These are phyloP conservation scores for Ceratobasidium sp. DNA, from an alignment of 1,284 basidiomycete species.

Conservation along the genomic window DNA sequence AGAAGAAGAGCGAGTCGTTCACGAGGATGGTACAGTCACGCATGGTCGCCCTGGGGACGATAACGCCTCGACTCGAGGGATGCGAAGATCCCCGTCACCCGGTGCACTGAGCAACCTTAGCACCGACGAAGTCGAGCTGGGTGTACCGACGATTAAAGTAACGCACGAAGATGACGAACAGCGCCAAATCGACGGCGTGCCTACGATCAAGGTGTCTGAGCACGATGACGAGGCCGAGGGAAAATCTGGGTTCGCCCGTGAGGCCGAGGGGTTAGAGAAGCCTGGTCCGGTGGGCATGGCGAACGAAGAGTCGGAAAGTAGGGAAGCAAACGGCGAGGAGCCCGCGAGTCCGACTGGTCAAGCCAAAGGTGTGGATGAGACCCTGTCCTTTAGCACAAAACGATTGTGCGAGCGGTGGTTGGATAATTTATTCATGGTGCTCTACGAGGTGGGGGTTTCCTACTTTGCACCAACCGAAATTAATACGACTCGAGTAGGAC, in stretches of 20 bases:
- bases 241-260: constrained; percentile 44
- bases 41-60: constrained; percentile 59
- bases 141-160: constrained; percentile 44
- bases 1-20: constrained; percentile 51
- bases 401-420: constrained; percentile 97
- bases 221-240: constrained; percentile 50
- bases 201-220: constrained; percentile 86
- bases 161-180: constrained; percentile 43
- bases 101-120: constrained; percentile 15
- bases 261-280: constrained; percentile 56
- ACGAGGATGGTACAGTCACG: constrained; percentile 61
- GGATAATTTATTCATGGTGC: constrained; percentile 97
- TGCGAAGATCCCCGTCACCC: constrained; percentile 1
- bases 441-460: constrained; percentile 78
- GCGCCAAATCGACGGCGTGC: constrained; percentile 58
- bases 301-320: constrained; percentile 46
- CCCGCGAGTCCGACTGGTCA: too few species aligned
- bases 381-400: constrained; percentile 93
- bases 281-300: constrained; percentile 66
- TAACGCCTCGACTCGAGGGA: constrained; percentile 71
- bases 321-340: constrained; percentile 44
- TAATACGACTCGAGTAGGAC: constrained; percentile 61
- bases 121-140: constrained; percentile 33
- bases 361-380: constrained; percentile 54
- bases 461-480: not conserved